phyloP scores from a whole-genome alignment of 441 rosid species.

The Jatropha multifida region DNA sequence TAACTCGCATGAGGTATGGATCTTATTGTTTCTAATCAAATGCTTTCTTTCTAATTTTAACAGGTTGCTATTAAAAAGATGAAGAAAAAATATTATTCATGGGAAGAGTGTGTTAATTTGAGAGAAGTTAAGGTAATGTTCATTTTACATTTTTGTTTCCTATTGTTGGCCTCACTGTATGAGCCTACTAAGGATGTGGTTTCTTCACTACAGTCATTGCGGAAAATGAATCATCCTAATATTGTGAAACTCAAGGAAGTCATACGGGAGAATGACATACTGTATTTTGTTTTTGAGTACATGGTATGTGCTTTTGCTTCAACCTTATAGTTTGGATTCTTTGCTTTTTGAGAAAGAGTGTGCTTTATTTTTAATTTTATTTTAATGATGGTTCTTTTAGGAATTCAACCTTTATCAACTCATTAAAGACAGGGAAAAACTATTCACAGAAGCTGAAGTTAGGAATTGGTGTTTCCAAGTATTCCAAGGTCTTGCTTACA shows the following conservation, averaged over 20 bases:
- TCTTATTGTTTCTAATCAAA: neutral
- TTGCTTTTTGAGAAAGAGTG: neutral
- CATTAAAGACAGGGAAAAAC: constrained; percentile 73
- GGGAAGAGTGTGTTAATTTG: constrained; percentile 91
- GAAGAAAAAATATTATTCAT: constrained; percentile 96
- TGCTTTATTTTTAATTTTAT: neutral
- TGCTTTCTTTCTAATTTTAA: neutral
- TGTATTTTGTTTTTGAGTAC: constrained; percentile 89
- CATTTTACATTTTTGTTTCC: neutral
- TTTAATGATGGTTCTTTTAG: constrained; percentile 31
- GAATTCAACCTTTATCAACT: constrained; percentile 93
- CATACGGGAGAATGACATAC: constrained; percentile 70
- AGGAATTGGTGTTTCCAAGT: constrained; percentile 97
- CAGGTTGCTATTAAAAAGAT: constrained; percentile 97
- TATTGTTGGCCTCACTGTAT: neutral
- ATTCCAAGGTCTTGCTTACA: constrained; percentile 89
- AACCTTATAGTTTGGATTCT: neutral
- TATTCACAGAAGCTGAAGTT: constrained; percentile 74
- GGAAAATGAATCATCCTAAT: constrained; percentile 68
- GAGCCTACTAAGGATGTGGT: constrained; percentile 14
- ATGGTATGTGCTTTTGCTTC: constrained; percentile 36
- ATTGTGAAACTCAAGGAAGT: constrained; percentile 44
- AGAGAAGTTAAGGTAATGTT: constrained; percentile 91
- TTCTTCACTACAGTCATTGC: constrained; percentile 55
- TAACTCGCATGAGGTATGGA: neutral